These are phyloP conservation scores for Helianthus tuberosus DNA, from an alignment of 129 eudicot genomes.

Conservation along the genomic window DNA sequence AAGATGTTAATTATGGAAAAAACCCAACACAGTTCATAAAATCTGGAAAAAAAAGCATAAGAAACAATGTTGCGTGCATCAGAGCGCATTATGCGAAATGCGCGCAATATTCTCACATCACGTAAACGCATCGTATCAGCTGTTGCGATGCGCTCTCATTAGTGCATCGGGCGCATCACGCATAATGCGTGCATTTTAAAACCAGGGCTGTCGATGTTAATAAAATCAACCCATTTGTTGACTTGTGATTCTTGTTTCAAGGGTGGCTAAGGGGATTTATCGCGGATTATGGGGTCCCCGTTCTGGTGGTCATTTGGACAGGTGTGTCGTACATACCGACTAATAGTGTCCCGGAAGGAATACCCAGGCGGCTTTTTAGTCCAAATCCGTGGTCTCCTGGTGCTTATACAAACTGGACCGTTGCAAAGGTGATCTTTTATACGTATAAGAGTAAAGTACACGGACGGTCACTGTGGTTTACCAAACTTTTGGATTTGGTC, in stretches of 20 bases:
- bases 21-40: too few relatives aligned
- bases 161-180: too few relatives aligned
- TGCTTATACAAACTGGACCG: constrained; percentile 96
- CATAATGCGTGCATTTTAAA: too few relatives aligned
- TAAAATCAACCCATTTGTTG: constrained; percentile 18
- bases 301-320: constrained; percentile 95
- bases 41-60: too few relatives aligned
- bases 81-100: too few relatives aligned
- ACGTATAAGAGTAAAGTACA: not conserved
- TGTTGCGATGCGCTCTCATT: too few relatives aligned
- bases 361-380: constrained; percentile 88
- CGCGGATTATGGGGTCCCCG: constrained; percentile 96
- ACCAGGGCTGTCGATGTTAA: not conserved
- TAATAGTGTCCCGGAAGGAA: constrained; percentile 82
- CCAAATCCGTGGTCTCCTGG: constrained; percentile 98
- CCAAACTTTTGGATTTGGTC: too few relatives aligned
- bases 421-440: constrained; percentile 63
- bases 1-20: too few relatives aligned
- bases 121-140: too few relatives aligned
- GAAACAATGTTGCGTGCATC: too few relatives aligned
- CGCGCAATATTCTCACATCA: too few relatives aligned
- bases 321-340: constrained; percentile 87
- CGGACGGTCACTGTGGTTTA: too few relatives aligned
- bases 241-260: constrained; percentile 33
- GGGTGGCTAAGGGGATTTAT: constrained; percentile 92